These are phyloP conservation scores for Neonothopanus nambi DNA, from an alignment of 1,284 basidiomycete species.

Conservation along the genomic window DNA sequence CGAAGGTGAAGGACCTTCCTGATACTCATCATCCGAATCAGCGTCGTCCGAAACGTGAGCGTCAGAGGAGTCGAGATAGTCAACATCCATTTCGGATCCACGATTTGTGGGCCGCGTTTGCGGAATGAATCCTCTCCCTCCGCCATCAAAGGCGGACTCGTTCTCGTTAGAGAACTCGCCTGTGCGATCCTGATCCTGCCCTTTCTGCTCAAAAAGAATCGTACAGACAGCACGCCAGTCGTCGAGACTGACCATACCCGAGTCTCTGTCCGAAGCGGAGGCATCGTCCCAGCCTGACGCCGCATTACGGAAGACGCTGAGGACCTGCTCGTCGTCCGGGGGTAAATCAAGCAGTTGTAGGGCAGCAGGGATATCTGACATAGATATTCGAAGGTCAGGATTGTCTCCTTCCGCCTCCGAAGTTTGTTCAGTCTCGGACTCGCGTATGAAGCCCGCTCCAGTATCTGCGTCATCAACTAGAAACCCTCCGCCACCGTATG, in stretches of 20 bases:
- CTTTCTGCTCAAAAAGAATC: constrained; percentile 59
- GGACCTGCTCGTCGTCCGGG: constrained; percentile 66
- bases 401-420: not conserved
- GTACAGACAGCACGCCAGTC: constrained; percentile 78
- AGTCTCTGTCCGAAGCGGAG: constrained; percentile 13
- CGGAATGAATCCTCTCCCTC: not conserved
- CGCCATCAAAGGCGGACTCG: constrained; percentile 19
- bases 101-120: constrained; percentile 13
- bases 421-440: not conserved
- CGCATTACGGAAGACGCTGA: constrained; percentile 70
- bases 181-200: constrained; percentile 29
- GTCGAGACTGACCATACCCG: constrained; percentile 47
- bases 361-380: constrained; percentile 62
- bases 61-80: constrained; percentile 33
- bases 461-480: constrained; percentile 1
- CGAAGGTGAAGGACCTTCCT: constrained; percentile 32
- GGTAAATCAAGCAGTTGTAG: constrained; percentile 62
- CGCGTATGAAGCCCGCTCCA: not conserved
- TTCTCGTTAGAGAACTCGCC: constrained; percentile 12
- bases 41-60: constrained; percentile 15
- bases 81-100: constrained; percentile 20
- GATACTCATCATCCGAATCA: constrained; percentile 22
- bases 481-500: constrained; percentile 1
- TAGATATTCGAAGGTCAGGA: constrained; percentile 35
- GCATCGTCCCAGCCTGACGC: constrained; percentile 60